Percentiles rank a stretch among this genome's conserved stretches.
Evolutionary conservation across 441 rosid species (phyloP).

Genomic region (Caryocar brasiliense): DNA sequence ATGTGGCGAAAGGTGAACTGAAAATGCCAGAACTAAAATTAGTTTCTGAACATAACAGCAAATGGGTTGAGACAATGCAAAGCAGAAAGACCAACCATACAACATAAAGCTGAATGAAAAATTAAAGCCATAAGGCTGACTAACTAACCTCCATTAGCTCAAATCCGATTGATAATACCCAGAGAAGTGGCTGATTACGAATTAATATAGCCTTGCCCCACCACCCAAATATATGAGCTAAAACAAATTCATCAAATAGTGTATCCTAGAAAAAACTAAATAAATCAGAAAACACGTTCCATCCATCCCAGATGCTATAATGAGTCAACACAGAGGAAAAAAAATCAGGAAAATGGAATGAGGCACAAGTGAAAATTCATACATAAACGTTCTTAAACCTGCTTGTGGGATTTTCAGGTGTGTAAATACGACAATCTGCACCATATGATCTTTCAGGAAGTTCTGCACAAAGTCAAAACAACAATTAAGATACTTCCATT

Average conservation of each 20-base stretch:
- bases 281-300: constrained; percentile 17
- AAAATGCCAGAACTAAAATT: constrained; percentile 14
- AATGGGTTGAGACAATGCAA: too few relatives aligned
- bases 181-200: constrained; percentile 93
- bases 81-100: too few relatives aligned
- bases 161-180: constrained; percentile 97
- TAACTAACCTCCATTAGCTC: constrained; percentile 89
- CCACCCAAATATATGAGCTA: constrained; percentile 99
- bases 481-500: background rate
- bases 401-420: constrained; percentile 80
- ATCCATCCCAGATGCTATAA: background rate
- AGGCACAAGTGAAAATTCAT: constrained; percentile 50
- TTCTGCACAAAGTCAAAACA: constrained; percentile 44
- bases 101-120: background rate
- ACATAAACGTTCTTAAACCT: constrained; percentile 99
- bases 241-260: constrained; percentile 88
- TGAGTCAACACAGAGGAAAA: background rate
- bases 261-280: constrained; percentile 50
- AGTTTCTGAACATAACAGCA: constrained; percentile 1
- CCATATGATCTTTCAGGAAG: constrained; percentile 98
- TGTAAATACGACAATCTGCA: constrained; percentile 83
- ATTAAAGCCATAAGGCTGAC: background rate
- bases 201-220: constrained; percentile 99
- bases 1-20: constrained; percentile 97
- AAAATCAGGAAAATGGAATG: background rate